Evolutionary conservation across 805 yeast genomes (phyloP), one percentile per base, ranked within the genome.

Genomic region (Nakazawaea ishiwadae): DNA sequence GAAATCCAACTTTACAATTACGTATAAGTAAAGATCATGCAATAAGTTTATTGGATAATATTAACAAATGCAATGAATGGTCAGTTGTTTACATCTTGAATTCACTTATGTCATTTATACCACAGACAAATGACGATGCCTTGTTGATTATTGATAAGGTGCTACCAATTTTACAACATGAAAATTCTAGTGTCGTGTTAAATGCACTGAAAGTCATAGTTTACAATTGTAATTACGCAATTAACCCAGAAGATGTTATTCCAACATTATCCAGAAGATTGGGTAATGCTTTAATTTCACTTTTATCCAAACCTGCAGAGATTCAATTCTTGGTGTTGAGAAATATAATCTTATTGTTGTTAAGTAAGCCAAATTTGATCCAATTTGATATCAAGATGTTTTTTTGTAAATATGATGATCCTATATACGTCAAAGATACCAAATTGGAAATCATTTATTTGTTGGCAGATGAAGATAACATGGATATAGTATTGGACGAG

Each of bases 381-480:
- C 60, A 68, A 19, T 66, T 84, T 40, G 93, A 85, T 47, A 87
- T 86, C n/a, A 75, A 79, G 40, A 75, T 79, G 63, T 87, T 90
- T 55, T 89, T 87, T 60, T 82, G 93, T 62, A 79, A 79, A 45
- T 85, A 77, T 52, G 83, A 84, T 56, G 96, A 90, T 57, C 93
- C 95, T 1, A 77, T 85, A 17, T 91, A 86, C 57, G 79, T 91
- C 55, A 87, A 89, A 58, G 91, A 88, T 52, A 85, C 96, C 4
- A 91, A 91, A 54, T 66, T 91, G 34, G 97, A 91, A 56, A 83
- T 93, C 44, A 79, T 91, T 17, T 86, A 84, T 51, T 65, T 87
- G 28, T 65, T 91, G 35, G 95, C 97, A 1, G 73, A 78, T 52
- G 79, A 77, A 40, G 48, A 58, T 8, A 85, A 84, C 51, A 67